Evolutionary conservation across 306 rosid species (phyloP), one percentile per base, ranked within the genome.

Genomic region (Leucaena leucocephala): DNA sequence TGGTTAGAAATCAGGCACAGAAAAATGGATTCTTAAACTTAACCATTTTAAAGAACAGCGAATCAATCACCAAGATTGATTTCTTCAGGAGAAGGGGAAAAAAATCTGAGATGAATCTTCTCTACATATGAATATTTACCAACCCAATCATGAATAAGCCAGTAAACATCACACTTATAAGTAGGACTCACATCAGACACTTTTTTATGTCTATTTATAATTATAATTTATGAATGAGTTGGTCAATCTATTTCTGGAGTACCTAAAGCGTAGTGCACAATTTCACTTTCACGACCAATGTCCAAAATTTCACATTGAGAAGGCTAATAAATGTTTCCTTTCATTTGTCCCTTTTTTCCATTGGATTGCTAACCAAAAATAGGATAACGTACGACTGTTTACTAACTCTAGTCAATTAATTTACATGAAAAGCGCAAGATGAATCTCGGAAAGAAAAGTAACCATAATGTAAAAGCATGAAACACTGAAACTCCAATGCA

Each of bases 1-100:
- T 65, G 27, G 36, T 40, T 68, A 42, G 39, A 68, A 19, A 68
- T 68, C 38, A 11, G 27, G 35, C 72, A 68, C 72, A 43, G 72
- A 68, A 68, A 67, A 40, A n/a, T 19, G 72, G 50, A 42, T 67
- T 42, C 8, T 16, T 16, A 16, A 16, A 19, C 45, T 38, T 2
- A 38, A 17, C 46, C 27, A 7, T 16, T 38, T 19, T 6, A 16
- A 34, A 63, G 10, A 14, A 15, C 21, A 11, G 16, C 7, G 19
- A n/a, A 35, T 63, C 35, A 63, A 7, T 63, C 42, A 35, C 44
- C 68, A 2, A 35, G 68, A 33, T 35, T 63, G 44, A 63, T 5
- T 65, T 65, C 46, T 16, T 38, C 45, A 38, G 3, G 45, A 39
- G 21, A 39, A 39, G 45, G 45, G 15, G 6, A 40, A 59, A 33